Base-by-base conservation (phyloP, 179 eudicot genomes). In the Drosera spatulata region DNA sequence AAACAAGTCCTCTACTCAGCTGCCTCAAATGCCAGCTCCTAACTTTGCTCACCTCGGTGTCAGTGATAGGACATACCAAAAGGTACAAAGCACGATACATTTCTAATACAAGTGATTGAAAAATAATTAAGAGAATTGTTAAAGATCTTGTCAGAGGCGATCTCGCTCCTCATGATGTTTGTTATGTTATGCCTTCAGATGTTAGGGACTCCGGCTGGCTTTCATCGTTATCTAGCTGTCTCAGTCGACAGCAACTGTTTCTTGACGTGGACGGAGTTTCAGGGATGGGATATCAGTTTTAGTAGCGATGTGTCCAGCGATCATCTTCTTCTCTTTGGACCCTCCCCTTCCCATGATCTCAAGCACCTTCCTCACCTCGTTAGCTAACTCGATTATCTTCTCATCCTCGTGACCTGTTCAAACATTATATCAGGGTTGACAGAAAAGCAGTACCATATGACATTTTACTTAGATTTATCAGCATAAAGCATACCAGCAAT, bases 341-440 rank as follows among this genome's bases (percentile, higher is more conserved):
- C 68, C 50, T 53, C 53, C 81, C 15, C 66, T 45, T 0, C 59
- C 67, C 2, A 46, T 54, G 2, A 66, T 48, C 50, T 75, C 82
- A 1, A 91, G 85, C 13, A 88, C 93, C 69, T 73, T 86, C 73
- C 96, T 79, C 57, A 88, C 96, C 74, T 80, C 95, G 63, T 78
- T 82, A 6, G 98, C 96, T 41, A 91, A 79, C 78, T 86, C 96
- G 22, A 88, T 81, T 41, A 91, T 77, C 42, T 71, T 74, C 65
- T 86, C 96, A 62, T 91, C 98, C 65, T 82, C 96, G 60, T 91
- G 96, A 65, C 81, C 98, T 91, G 85, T 52, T 46, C 49, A 63
- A 53, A 58, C 52, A 41, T 9, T 55, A 22, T 22, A 22, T 22
- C 33, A 22, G 33, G 33, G 33, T 22, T 22, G 33, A 22, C 33